Evolutionary conservation across 2,329 filamentous ascomycete genomes (phyloP).

Genomic region (Xylariaceae sp.): DNA sequence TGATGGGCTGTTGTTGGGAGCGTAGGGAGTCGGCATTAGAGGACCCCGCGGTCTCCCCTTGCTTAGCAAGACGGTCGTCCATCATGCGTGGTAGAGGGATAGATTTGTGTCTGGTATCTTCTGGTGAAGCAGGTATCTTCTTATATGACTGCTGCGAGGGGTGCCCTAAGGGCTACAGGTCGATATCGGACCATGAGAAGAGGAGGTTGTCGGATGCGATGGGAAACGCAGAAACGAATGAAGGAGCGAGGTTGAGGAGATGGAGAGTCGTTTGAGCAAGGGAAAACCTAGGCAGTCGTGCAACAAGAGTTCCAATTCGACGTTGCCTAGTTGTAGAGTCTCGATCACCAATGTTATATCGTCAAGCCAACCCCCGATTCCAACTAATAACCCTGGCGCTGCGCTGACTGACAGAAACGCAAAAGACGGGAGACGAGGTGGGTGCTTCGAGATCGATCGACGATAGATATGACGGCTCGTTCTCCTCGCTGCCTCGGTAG

Average conservation of each 20-base stretch:
- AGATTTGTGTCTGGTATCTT: background rate
- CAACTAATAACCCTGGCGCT: background rate
- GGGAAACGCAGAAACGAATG: slow-evolving; percentile 3
- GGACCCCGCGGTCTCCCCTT: background rate
- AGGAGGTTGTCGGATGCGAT: background rate
- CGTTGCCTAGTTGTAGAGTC: background rate
- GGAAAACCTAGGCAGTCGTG: background rate
- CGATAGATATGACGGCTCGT: background rate
- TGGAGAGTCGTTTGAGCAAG: background rate
- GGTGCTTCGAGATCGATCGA: background rate
- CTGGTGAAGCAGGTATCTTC: background rate
- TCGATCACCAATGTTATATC: background rate
- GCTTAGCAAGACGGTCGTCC: slow-evolving; percentile 3
- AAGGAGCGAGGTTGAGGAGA: slow-evolving; percentile 1
- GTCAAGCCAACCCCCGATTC: slow-evolving; percentile 11
- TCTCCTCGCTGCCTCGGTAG: too few relatives aligned
- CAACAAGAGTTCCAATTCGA: background rate
- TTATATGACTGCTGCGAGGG: slow-evolving; percentile 12
- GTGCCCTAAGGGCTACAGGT: slow-evolving; percentile 26
- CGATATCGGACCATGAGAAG: slow-evolving; percentile 27
- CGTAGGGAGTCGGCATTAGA: background rate
- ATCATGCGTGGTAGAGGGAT: background rate
- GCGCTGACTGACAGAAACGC: background rate
- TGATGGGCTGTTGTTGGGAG: slow-evolving; percentile 2
- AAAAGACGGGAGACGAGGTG: background rate